phyloP scores from a whole-genome alignment of 2,329 filamentous ascomycete species.

The Balansia obtecta region DNA sequence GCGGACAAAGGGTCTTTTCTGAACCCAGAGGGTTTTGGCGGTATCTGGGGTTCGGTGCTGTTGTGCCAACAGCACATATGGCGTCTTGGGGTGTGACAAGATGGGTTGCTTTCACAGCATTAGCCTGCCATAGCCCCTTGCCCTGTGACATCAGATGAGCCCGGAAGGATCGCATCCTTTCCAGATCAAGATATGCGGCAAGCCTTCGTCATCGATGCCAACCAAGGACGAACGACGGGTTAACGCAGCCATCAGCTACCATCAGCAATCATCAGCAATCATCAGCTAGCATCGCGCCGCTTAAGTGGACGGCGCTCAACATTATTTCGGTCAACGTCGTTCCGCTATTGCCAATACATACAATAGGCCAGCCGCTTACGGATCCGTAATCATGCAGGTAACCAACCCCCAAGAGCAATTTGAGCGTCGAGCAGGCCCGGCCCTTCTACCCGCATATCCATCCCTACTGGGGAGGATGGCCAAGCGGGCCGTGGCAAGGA shows the following conservation, averaged over 20 bases:
- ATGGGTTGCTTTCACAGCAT: neutral
- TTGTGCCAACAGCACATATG: neutral
- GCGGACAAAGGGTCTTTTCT: neutral
- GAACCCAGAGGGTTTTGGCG: neutral
- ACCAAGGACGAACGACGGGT: neutral
- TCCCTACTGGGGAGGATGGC: neutral
- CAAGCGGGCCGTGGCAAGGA: neutral
- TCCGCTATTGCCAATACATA: neutral
- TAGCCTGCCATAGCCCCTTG: neutral
- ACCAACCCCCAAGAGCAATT: neutral
- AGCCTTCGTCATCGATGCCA: neutral
- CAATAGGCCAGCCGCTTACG: neutral
- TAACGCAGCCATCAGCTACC: too few species aligned
- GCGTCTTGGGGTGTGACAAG: constrained; percentile 2
- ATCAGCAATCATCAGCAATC: too few species aligned
- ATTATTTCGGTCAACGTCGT: neutral
- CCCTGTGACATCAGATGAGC: neutral
- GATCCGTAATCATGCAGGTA: neutral
- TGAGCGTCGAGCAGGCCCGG: neutral
- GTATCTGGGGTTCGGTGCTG: constrained; percentile 2
- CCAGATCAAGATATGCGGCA: neutral
- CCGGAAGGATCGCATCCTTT: neutral
- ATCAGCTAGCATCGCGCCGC: too few species aligned
- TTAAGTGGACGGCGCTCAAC: too few species aligned
- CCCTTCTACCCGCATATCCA: neutral